phyloP scores from a whole-genome alignment of 2,329 filamentous ascomycete species.

The Aspergillus arachidicola region DNA sequence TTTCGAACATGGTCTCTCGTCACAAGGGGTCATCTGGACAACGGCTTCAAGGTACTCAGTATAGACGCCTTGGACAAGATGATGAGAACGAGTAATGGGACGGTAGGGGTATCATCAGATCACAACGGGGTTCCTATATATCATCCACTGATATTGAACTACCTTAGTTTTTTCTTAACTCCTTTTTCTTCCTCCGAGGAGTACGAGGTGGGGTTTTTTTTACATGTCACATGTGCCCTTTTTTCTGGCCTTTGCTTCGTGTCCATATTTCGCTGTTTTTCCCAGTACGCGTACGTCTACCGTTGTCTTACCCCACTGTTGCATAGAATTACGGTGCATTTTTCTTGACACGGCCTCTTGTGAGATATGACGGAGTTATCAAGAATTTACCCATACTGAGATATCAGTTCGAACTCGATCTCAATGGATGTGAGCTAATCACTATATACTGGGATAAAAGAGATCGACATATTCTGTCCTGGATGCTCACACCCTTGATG shows the following conservation, averaged over 20 bases:
- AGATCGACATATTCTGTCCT: background rate
- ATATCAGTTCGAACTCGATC: background rate
- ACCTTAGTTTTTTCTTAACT: background rate
- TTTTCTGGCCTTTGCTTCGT: background rate
- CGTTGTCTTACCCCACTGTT: background rate
- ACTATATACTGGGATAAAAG: background rate
- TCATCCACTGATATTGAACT: background rate
- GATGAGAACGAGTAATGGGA: slow-evolving; percentile 38
- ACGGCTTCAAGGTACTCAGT: slow-evolving; percentile 45
- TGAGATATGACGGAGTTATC: background rate
- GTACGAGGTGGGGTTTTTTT: background rate
- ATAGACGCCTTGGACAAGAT: slow-evolving; percentile 51
- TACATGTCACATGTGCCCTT: background rate
- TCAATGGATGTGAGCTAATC: background rate
- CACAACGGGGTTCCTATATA: background rate
- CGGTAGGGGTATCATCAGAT: background rate
- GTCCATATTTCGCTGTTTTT: background rate
- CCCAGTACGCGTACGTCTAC: background rate
- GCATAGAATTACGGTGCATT: background rate
- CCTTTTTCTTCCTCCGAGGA: background rate
- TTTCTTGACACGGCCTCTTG: background rate
- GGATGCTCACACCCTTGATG: background rate
- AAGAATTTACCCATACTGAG: background rate
- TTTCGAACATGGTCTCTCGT: slow-evolving; percentile 65
- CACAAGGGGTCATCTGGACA: slow-evolving; percentile 40